These are phyloP conservation scores for Tieghemiomyces parasiticus DNA, from an alignment of 192 early-diverging fungal species.

Conservation along the genomic window DNA sequence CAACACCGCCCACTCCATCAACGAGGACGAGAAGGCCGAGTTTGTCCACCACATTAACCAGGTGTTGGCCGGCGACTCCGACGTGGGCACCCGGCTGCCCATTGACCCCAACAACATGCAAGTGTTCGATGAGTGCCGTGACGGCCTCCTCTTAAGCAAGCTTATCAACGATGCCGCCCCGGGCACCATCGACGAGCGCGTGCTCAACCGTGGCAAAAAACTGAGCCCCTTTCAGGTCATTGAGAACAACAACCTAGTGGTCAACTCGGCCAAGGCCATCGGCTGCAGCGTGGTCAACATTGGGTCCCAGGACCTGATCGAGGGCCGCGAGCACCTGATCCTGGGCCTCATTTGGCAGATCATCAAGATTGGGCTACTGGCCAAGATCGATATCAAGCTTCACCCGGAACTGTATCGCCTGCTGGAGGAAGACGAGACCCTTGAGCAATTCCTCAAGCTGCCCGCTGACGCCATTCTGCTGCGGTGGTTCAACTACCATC, in stretches of 20 bases:
- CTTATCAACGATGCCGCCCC: slow-evolving; percentile 95
- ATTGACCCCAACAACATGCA: slow-evolving; percentile 91
- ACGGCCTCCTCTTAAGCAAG: slow-evolving; percentile 89
- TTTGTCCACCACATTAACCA: slow-evolving; percentile 93
- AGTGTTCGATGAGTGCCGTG: slow-evolving; percentile 88
- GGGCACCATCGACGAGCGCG: slow-evolving; percentile 98
- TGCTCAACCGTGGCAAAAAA: slow-evolving; percentile 78
- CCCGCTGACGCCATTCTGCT: slow-evolving; percentile 94
- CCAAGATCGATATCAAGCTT: slow-evolving; percentile 94
- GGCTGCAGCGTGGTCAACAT: slow-evolving; percentile 98
- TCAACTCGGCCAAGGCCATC: slow-evolving; percentile 98
- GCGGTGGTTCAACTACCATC: slow-evolving; percentile 99
- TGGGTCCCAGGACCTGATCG: slow-evolving; percentile 90
- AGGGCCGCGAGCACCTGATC: slow-evolving; percentile 92
- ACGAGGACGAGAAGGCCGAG: slow-evolving; percentile 95
- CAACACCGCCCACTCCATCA: slow-evolving; percentile 93
- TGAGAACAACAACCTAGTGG: slow-evolving; percentile 98
- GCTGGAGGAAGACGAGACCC: slow-evolving; percentile 79
- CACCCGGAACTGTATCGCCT: slow-evolving; percentile 97
- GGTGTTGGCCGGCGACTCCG: slow-evolving; percentile 58
- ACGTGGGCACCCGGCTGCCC: slow-evolving; percentile 76
- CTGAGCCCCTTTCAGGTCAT: slow-evolving; percentile 92
- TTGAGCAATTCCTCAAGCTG: slow-evolving; percentile 87
- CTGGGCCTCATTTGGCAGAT: slow-evolving; percentile 98
- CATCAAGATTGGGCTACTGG: slow-evolving; percentile 92